phyloP scores from a whole-genome alignment of 345 rosid genomes.

The Gossypium arboreum region DNA sequence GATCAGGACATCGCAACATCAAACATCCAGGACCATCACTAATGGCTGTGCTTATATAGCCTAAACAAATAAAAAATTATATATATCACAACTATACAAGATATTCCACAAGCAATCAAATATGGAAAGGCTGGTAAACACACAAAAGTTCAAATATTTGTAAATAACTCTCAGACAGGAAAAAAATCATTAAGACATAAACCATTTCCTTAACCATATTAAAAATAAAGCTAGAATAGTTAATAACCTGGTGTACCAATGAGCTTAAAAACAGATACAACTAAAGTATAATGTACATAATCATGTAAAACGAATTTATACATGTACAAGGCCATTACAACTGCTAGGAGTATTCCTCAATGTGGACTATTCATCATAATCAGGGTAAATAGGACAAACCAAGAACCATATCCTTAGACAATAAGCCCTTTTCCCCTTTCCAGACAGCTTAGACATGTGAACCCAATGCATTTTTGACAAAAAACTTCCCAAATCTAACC shows the following conservation, averaged over 20 bases:
- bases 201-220: neutral
- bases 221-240: neutral
- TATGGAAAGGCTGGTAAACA: neutral
- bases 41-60: slow-evolving; percentile 65
- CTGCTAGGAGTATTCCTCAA: neutral
- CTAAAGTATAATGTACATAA: neutral
- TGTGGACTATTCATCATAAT: neutral
- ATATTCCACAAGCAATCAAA: neutral
- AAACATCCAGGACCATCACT: slow-evolving; percentile 88
- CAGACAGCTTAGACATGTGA: neutral
- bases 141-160: neutral
- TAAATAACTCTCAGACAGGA: neutral
- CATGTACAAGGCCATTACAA: neutral
- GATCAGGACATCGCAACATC: slow-evolving; percentile 73
- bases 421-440: neutral
- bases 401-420: neutral
- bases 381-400: neutral
- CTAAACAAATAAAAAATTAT: slow-evolving; percentile 25
- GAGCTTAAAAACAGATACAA: neutral
- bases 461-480: neutral
- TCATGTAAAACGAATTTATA: slow-evolving; percentile 2
- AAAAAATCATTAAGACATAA: neutral
- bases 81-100: neutral
- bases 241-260: neutral
- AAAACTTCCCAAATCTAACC: neutral